A percentile compares a stretch with the other conserved stretches of the same genome.
phyloP scores from a whole-genome alignment of 805 yeast species.

The Yarrowia sp. region DNA sequence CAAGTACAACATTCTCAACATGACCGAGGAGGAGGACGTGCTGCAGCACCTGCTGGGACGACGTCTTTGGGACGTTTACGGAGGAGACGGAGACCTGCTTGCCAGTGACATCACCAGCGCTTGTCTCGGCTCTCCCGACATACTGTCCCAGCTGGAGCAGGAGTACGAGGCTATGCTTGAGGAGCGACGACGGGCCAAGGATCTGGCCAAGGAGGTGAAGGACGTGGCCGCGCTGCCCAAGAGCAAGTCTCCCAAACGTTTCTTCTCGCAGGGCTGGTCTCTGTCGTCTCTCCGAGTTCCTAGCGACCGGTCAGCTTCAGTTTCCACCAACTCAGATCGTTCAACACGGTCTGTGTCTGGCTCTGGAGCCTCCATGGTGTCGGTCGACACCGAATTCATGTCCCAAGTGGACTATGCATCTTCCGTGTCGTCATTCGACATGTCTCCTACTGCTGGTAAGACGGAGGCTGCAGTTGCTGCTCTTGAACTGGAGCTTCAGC shows the following conservation, averaged over 20 bases:
- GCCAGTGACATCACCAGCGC: slow-evolving; percentile 35
- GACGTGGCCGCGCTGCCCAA: neutral
- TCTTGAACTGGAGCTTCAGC: slow-evolving; percentile 14
- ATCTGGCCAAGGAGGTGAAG: neutral
- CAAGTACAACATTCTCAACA: slow-evolving; percentile 39
- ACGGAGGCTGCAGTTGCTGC: slow-evolving; percentile 18
- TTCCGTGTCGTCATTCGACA: slow-evolving; percentile 17
- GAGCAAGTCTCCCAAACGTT: slow-evolving; percentile 3
- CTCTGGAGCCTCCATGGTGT: slow-evolving; percentile 11
- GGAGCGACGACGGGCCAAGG: slow-evolving; percentile 18
- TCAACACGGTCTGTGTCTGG: slow-evolving; percentile 20
- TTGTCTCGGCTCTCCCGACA: neutral
- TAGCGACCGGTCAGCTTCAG: neutral
- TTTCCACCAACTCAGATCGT: slow-evolving; percentile 1
- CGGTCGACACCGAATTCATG: slow-evolving; percentile 19
- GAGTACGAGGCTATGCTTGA: slow-evolving; percentile 5
- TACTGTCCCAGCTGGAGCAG: slow-evolving; percentile 1
- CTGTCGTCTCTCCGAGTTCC: slow-evolving; percentile 14
- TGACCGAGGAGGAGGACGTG: slow-evolving; percentile 43
- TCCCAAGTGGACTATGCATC: slow-evolving; percentile 25
- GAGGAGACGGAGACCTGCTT: slow-evolving; percentile 39
- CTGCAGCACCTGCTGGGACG: slow-evolving; percentile 43
- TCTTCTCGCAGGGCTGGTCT: slow-evolving; percentile 24
- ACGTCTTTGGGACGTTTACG: slow-evolving; percentile 44
- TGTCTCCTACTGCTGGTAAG: slow-evolving; percentile 17